phyloP scores from a whole-genome alignment of 2,329 filamentous ascomycete genomes.

The Cladosporium austrohemisphaericum region DNA sequence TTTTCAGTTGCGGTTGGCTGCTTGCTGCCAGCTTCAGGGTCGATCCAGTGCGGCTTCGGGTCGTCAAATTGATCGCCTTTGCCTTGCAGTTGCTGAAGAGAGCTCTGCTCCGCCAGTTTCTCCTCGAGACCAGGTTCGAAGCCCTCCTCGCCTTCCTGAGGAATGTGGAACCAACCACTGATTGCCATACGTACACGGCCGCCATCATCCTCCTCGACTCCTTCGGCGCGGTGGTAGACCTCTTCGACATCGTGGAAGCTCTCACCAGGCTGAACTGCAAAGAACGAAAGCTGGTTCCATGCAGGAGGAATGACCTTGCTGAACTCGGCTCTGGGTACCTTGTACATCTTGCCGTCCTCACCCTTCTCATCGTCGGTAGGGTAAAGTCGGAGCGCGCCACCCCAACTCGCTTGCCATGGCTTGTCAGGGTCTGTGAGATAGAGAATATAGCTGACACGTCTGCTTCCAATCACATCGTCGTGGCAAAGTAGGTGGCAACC shows the following conservation, averaged over 20 bases:
- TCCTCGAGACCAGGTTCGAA: slow-evolving; percentile 86
- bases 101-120: slow-evolving; percentile 82
- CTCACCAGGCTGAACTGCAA: slow-evolving; percentile 95
- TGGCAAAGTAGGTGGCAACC: slow-evolving; percentile 95
- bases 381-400: slow-evolving; percentile 84
- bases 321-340: slow-evolving; percentile 74
- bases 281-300: slow-evolving; percentile 97
- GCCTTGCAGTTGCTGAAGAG: slow-evolving; percentile 86
- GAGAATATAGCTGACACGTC: slow-evolving; percentile 92
- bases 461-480: slow-evolving; percentile 97
- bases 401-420: slow-evolving; percentile 88
- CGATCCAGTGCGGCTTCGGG: slow-evolving; percentile 61
- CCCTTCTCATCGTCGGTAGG: slow-evolving; percentile 63
- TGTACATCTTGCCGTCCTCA: slow-evolving; percentile 66
- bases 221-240: slow-evolving; percentile 68
- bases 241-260: slow-evolving; percentile 99
- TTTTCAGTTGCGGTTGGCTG: slow-evolving; percentile 45
- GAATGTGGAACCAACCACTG: slow-evolving; percentile 98
- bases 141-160: slow-evolving; percentile 88
- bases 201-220: slow-evolving; percentile 63
- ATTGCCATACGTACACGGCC: slow-evolving; percentile 92
- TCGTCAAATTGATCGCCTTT: slow-evolving; percentile 86
- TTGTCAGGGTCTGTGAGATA: slow-evolving; percentile 91
- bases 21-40: slow-evolving; percentile 20
- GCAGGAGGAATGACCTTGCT: slow-evolving; percentile 83